A percentile compares a stretch with the other conserved stretches of the same genome.
These are phyloP conservation scores for Davidsoniella virescens DNA, from an alignment of 2,329 filamentous ascomycete species.

Conservation along the genomic window DNA sequence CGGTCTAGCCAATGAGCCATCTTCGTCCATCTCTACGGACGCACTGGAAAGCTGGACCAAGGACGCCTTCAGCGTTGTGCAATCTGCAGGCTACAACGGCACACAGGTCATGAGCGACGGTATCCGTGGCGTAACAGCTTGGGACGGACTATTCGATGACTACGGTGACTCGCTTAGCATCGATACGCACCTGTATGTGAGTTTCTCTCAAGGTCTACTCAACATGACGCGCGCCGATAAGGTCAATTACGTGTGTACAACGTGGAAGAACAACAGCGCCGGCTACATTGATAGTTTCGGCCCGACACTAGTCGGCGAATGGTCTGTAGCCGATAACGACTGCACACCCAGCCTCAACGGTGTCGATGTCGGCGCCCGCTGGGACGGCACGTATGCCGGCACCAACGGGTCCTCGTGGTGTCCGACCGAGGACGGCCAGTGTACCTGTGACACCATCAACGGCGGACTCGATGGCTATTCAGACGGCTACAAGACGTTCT, in stretches of 20 bases:
- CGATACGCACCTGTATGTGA: slow-evolving; percentile 68
- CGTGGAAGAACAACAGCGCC: slow-evolving; percentile 45
- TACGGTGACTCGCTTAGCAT: slow-evolving; percentile 44
- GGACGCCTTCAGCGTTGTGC: slow-evolving; percentile 36
- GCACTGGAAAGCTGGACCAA: slow-evolving; percentile 43
- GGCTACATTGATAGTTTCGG: slow-evolving; percentile 36
- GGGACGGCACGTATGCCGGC: slow-evolving; percentile 51
- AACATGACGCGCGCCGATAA: slow-evolving; percentile 48
- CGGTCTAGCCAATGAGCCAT: slow-evolving; percentile 51
- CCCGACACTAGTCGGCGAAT: slow-evolving; percentile 61
- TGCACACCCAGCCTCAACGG: slow-evolving; percentile 47
- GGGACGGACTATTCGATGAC: slow-evolving; percentile 48
- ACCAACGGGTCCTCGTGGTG: slow-evolving; percentile 41
- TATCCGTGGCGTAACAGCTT: slow-evolving; percentile 54
- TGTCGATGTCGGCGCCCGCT: slow-evolving; percentile 51
- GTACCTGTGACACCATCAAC: slow-evolving; percentile 44
- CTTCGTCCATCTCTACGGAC: slow-evolving; percentile 38
- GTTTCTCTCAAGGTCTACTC: slow-evolving; percentile 57
- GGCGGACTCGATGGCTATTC: slow-evolving; percentile 16
- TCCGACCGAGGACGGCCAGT: slow-evolving; percentile 33
- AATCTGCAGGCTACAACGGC: slow-evolving; percentile 43
- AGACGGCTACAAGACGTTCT: slow-evolving; percentile 47
- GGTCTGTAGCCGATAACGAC: slow-evolving; percentile 60
- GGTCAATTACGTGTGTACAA: slow-evolving; percentile 51
- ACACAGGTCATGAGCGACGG: slow-evolving; percentile 54